phyloP scores from a whole-genome alignment of 345 rosid genomes.

The Camelina laxa region DNA sequence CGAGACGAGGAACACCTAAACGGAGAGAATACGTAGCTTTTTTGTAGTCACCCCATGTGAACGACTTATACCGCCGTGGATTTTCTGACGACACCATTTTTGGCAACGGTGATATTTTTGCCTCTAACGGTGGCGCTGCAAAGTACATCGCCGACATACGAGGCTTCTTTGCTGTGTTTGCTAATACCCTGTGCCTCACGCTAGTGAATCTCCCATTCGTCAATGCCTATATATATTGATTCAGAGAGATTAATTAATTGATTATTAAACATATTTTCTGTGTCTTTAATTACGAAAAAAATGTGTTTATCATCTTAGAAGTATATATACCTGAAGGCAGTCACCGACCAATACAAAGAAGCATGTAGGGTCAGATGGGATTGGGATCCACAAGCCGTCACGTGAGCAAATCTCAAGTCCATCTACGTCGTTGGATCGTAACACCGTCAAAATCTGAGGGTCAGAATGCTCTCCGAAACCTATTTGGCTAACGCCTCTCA shows the following conservation, averaged over 20 bases:
- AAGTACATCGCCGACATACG: constrained; percentile 87
- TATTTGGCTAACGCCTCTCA: constrained; percentile 42
- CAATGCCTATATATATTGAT: constrained; percentile 52
- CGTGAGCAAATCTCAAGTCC: constrained; percentile 77
- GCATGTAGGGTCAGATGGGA: constrained; percentile 75
- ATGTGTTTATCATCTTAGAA: not conserved
- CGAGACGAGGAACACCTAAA: constrained; percentile 70
- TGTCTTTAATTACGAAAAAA: not conserved
- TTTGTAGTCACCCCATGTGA: constrained; percentile 88
- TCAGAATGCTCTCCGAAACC: constrained; percentile 98
- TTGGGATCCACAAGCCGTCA: constrained; percentile 76
- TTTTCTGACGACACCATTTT: constrained; percentile 57
- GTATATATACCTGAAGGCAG: constrained; percentile 63
- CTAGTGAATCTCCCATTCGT: constrained; percentile 89
- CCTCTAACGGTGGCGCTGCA: constrained; percentile 78
- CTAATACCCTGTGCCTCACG: constrained; percentile 80
- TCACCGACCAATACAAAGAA: constrained; percentile 91
- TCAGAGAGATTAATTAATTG: not conserved
- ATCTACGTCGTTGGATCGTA: constrained; percentile 88
- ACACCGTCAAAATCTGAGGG: constrained; percentile 94
- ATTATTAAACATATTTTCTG: not conserved
- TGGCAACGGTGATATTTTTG: constrained; percentile 61
- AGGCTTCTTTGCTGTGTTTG: constrained; percentile 57
- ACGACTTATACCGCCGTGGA: constrained; percentile 60
- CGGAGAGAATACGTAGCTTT: constrained; percentile 72